These are phyloP conservation scores for Neobulgaria alba DNA, from an alignment of 2,329 filamentous ascomycete genomes.

Conservation along the genomic window DNA sequence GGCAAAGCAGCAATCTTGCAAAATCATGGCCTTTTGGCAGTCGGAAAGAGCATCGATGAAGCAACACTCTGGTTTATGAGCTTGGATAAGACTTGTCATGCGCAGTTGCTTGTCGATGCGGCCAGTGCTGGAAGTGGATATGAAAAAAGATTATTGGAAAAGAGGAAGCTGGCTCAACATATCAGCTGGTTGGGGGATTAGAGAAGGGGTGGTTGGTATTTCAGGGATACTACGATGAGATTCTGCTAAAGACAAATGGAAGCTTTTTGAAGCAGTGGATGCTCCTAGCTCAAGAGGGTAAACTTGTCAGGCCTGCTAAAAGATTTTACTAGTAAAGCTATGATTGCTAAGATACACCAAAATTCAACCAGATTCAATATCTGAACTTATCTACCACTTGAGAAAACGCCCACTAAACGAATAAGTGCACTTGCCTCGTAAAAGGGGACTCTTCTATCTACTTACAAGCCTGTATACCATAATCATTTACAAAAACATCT, in stretches of 20 bases:
- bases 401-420: too few species aligned
- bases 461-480: too few species aligned
- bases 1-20: conserved; percentile 42
- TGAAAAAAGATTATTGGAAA: conserved; percentile 48
- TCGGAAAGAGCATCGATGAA: conserved; percentile 37
- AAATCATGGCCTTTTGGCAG: conserved; percentile 45
- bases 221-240: conserved; percentile 45
- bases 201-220: conserved; percentile 46
- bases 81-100: conserved; percentile 39
- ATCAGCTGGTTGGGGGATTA: conserved; percentile 50
- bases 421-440: too few species aligned
- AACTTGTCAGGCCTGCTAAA: background rate
- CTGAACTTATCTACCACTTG: too few species aligned
- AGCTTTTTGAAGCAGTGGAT: conserved; percentile 40
- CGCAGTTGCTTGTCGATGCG: conserved; percentile 45
- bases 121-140: conserved; percentile 54
- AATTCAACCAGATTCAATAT: too few species aligned
- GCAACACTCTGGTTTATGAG: conserved; percentile 45
- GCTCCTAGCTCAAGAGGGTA: too few species aligned
- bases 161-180: conserved; percentile 59
- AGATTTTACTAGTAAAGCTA: too few species aligned
- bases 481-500: too few species aligned
- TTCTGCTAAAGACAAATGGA: conserved; percentile 41
- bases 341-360: too few species aligned
- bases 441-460: too few species aligned